Base-by-base conservation (phyloP, 2,329 filamentous ascomycete species). In the Cercospora zeae-maydis region DNA sequence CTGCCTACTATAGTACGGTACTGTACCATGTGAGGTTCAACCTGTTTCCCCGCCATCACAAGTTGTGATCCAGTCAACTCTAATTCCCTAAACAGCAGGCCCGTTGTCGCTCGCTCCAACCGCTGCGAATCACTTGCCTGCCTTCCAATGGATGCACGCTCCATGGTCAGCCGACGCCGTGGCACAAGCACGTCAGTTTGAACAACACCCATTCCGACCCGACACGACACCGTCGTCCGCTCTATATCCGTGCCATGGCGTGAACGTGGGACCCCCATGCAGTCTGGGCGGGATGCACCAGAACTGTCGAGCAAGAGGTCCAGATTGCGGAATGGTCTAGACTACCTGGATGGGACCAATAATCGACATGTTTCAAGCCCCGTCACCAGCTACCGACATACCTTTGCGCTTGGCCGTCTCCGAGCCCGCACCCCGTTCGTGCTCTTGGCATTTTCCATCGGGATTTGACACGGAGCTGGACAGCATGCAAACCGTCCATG, bases 41-140 rank as follows among this genome's bases (percentile, higher is more conserved):
- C 21, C 9, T 36, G 53, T 39, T 57, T 57, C 54, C 54, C 54
- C 54, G 54, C 54, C 54, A 57, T 57, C 24, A n/a, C n/a, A n/a
- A 19, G 42, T 34, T 13, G 16, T 19, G 10, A 27, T 19, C 21
- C 7, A 21, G 6, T 16, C 16, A 56, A 56, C 34, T 39, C 34
- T 56, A 39, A 36, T 56, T 39, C 53, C 21, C 33, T 8, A 39
- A 56, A 4, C 3, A 14, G 53, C 21, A n/a, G 14, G 13, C 31
- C 31, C 52, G 52, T 37, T n/a, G 33, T 57, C 34, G 34, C 54
- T 57, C 54, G 4, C 30, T n/a, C 54, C 16, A 30, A 9, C n/a
- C 33, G 24, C 7, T 37, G 27, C 54, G 54, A 57, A 57, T 57
- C 36, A 57, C 34, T 19, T 11, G 9, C 6, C 19, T 30, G 49